Percentiles rank a stretch among this genome's conserved stretches.
phyloP scores from a whole-genome alignment of 345 rosid species.

The Euphorbia peplus region DNA sequence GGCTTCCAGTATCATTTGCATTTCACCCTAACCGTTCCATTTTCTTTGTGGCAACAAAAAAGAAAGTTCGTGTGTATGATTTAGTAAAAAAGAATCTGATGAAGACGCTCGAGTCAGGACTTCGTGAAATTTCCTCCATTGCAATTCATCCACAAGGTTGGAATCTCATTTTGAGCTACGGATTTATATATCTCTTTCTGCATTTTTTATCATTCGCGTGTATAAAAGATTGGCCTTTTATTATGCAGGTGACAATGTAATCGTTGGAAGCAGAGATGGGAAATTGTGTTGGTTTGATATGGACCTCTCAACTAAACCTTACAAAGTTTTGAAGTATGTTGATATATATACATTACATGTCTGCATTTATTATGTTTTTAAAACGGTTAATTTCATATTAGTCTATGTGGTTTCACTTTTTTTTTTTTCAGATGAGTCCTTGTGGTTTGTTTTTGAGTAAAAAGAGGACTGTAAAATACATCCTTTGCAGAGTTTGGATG shows the following conservation, averaged over 20 bases:
- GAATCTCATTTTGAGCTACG: background rate
- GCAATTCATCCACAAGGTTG: constrained; percentile 85
- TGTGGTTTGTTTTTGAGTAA: too few relatives aligned
- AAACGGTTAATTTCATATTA: too few relatives aligned
- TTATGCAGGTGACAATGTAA: constrained; percentile 79
- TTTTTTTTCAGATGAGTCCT: too few relatives aligned
- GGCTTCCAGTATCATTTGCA: constrained; percentile 70
- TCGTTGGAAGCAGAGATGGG: constrained; percentile 96
- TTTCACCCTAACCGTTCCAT: constrained; percentile 80
- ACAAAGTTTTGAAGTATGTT: constrained; percentile 68
- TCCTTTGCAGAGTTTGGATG: too few relatives aligned
- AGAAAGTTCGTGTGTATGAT: constrained; percentile 79
- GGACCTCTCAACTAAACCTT: constrained; percentile 92
- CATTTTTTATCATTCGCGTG: background rate
- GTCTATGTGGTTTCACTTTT: too few relatives aligned
- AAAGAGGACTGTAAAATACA: too few relatives aligned
- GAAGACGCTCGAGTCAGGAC: constrained; percentile 80
- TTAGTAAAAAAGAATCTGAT: constrained; percentile 53
- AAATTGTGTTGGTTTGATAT: constrained; percentile 95
- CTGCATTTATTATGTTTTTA: too few relatives aligned
- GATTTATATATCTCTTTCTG: background rate
- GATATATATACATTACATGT: background rate
- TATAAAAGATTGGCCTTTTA: constrained; percentile 7
- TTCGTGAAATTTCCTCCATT: constrained; percentile 79
- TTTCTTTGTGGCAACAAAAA: constrained; percentile 76